Conservation (phyloP, 2,329 filamentous ascomycete species). For the Fusarium albidum region DNA sequence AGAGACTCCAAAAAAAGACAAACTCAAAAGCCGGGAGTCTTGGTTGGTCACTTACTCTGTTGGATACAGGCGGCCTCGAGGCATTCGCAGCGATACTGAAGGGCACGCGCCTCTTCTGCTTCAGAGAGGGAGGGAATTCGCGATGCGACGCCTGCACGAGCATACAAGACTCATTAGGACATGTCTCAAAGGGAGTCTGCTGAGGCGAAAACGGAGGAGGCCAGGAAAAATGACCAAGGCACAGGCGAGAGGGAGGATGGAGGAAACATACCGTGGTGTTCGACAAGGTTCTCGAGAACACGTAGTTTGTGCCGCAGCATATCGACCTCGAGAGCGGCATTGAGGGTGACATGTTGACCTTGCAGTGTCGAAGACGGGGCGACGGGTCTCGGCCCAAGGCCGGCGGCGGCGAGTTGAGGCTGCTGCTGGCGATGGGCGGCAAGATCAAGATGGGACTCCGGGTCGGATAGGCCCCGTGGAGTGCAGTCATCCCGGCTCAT, state of each 20-base stretch:
- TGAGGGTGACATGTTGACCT: slow-evolving; percentile 56
- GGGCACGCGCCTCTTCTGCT: slow-evolving; percentile 62
- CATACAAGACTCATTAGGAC: slow-evolving; percentile 29
- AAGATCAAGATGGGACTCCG: slow-evolving; percentile 43
- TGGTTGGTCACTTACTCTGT: slow-evolving; percentile 40
- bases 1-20: slow-evolving; percentile 1
- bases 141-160: slow-evolving; percentile 38
- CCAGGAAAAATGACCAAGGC: slow-evolving; percentile 15
- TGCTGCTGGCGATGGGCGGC: slow-evolving; percentile 51
- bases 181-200: slow-evolving; percentile 9
- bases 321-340: slow-evolving; percentile 58
- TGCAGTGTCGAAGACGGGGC: slow-evolving; percentile 57
- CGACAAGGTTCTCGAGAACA: slow-evolving; percentile 57
- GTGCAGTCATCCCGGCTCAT: slow-evolving; percentile 43
- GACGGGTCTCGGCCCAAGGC: slow-evolving; percentile 60
- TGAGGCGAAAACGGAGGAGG: slow-evolving; percentile 10
- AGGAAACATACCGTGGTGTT: slow-evolving; percentile 55
- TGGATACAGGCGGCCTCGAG: slow-evolving; percentile 60
- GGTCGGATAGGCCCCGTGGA: slow-evolving; percentile 43
- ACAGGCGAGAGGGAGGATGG: slow-evolving; percentile 18
- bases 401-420: slow-evolving; percentile 58
- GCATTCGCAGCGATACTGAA: slow-evolving; percentile 68
- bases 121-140: slow-evolving; percentile 58
- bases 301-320: slow-evolving; percentile 65
- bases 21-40: neutral